These are phyloP conservation scores for Pleurotus giganteus DNA, from an alignment of 768 basidiomycete species.

Conservation along the genomic window DNA sequence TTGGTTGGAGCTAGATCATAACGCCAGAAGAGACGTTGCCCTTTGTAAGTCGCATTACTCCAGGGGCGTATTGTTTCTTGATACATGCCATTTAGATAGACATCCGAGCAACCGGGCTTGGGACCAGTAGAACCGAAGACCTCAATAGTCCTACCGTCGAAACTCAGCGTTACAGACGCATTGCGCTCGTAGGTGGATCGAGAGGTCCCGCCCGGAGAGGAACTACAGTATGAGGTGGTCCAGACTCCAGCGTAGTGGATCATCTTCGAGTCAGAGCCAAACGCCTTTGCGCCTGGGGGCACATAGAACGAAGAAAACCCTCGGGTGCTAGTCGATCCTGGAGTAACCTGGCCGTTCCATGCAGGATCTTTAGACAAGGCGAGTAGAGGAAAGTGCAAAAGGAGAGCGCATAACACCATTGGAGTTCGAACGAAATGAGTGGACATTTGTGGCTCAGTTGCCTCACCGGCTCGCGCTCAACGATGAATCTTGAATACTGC, in stretches of 20 bases:
- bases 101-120: constrained; percentile 51
- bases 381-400: constrained; percentile 12
- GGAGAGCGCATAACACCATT: constrained; percentile 12
- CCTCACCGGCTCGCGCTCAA: too few relatives aligned
- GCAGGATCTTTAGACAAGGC: constrained; percentile 40
- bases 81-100: constrained; percentile 57
- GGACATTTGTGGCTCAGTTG: background rate
- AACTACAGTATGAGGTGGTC: constrained; percentile 49
- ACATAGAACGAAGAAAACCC: constrained; percentile 71
- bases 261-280: constrained; percentile 69
- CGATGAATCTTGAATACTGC: too few relatives aligned
- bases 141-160: constrained; percentile 75
- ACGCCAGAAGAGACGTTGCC: constrained; percentile 66
- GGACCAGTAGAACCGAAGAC: constrained; percentile 67
- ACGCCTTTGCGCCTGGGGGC: constrained; percentile 68
- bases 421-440: constrained; percentile 3
- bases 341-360: constrained; percentile 67
- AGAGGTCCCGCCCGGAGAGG: constrained; percentile 49
- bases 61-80: constrained; percentile 46
- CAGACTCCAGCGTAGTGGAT: constrained; percentile 62
- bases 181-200: constrained; percentile 46
- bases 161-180: constrained; percentile 55
- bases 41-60: constrained; percentile 34
- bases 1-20: constrained; percentile 47
- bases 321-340: constrained; percentile 42